phyloP scores from a whole-genome alignment of 129 eudicot species.

The Arctium minus region DNA sequence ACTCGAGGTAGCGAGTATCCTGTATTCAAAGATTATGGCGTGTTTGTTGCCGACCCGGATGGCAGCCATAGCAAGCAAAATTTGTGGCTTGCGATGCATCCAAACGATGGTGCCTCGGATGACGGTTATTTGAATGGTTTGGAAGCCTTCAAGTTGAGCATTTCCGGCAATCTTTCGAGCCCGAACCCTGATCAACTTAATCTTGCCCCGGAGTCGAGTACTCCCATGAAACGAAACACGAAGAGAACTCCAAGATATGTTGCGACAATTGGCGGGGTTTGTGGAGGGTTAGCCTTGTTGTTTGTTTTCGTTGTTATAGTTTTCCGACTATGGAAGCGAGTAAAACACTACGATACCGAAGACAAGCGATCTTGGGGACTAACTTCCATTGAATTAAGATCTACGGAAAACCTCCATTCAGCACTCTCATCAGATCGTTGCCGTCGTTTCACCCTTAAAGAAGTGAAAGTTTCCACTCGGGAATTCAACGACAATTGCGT shows the following conservation, averaged over 20 bases:
- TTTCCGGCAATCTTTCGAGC: conserved; percentile 29
- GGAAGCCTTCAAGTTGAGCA: conserved; percentile 54
- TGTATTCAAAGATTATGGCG: conserved; percentile 30
- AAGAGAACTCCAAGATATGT: not conserved
- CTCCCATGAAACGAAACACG: not conserved
- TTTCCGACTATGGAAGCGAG: not conserved
- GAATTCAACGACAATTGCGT: conserved; percentile 37
- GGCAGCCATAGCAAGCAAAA: conserved; percentile 15
- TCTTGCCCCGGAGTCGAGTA: too few relatives aligned
- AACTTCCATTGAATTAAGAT: conserved; percentile 6
- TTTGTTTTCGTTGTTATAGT: not conserved
- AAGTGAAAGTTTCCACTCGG: conserved; percentile 36
- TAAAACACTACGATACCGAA: conserved; percentile 19
- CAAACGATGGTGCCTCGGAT: not conserved
- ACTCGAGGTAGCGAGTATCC: conserved; percentile 38
- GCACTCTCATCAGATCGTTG: conserved; percentile 37
- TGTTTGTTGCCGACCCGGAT: conserved; percentile 15
- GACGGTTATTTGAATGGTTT: conserved; percentile 54
- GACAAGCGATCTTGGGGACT: conserved; percentile 39
- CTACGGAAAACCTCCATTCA: conserved; percentile 26
- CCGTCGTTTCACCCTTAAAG: conserved; percentile 40
- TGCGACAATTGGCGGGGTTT: conserved; percentile 11
- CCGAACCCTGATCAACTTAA: conserved; percentile 37
- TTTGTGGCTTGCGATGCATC: conserved; percentile 46
- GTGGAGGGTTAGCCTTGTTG: conserved; percentile 18